These are phyloP conservation scores for Tetradesmus obliquus DNA, from an alignment of 139 green algal genomes.

Conservation along the genomic window DNA sequence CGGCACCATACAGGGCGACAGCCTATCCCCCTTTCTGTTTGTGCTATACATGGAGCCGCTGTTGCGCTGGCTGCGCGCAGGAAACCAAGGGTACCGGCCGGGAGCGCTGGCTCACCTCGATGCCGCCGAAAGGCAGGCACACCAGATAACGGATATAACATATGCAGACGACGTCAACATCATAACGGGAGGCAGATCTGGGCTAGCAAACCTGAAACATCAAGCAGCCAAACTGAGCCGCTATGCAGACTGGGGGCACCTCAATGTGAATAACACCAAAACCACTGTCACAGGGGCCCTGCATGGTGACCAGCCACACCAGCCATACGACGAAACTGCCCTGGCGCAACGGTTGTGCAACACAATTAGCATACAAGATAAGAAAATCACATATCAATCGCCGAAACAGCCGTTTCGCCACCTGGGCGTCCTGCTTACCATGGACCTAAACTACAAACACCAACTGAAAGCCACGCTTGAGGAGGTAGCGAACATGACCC, in stretches of 20 bases:
- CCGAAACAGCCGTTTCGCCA: too few species aligned
- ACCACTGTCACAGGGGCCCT: not conserved
- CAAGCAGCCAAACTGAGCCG: not conserved
- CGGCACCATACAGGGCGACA: constrained; percentile 62
- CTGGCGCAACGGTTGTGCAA: too few species aligned
- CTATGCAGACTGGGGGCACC: not conserved
- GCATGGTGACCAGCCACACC: too few species aligned
- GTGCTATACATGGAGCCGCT: constrained; percentile 34
- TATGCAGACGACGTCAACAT: constrained; percentile 36
- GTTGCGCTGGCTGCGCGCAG: constrained; percentile 20
- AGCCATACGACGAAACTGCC: too few species aligned
- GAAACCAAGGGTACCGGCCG: not conserved
- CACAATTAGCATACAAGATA: too few species aligned
- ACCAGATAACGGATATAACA: constrained; percentile 11
- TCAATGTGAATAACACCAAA: constrained; percentile 1
- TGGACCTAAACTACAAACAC: too few species aligned
- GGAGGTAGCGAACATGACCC: too few species aligned
- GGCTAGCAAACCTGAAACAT: not conserved
- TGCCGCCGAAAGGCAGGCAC: not conserved
- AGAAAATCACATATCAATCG: too few species aligned
- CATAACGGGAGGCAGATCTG: not conserved
- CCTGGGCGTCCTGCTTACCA: too few species aligned
- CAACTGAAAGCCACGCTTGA: too few species aligned
- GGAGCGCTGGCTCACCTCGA: not conserved
- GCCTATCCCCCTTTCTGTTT: constrained; percentile 54